Conservation (phyloP, 352 stramenopile genomes). For the Pythium vanterpoolii region DNA sequence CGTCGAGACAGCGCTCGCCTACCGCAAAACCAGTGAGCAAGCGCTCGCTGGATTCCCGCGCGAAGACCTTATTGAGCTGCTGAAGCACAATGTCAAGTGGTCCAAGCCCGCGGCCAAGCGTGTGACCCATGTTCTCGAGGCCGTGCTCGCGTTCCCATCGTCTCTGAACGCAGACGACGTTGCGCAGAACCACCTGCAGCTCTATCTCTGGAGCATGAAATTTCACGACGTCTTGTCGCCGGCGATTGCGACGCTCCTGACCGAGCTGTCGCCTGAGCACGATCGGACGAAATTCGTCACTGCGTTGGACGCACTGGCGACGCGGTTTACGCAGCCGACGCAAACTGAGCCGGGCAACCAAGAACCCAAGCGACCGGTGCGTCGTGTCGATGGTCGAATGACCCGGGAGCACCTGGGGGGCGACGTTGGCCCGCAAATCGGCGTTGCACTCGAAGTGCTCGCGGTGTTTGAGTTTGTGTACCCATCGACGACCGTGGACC, state of each 20-base stretch:
- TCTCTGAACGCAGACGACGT: background rate
- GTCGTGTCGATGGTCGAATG: constrained; percentile 46
- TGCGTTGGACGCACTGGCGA: constrained; percentile 32
- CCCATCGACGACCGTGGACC: constrained; percentile 14
- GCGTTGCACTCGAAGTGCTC: constrained; percentile 48
- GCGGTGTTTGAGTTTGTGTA: constrained; percentile 55
- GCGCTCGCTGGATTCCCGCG: constrained; percentile 26
- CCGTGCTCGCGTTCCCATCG: constrained; percentile 47
- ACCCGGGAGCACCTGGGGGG: constrained; percentile 40
- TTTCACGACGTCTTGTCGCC: constrained; percentile 55
- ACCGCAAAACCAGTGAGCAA: constrained; percentile 28
- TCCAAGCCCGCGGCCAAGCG: constrained; percentile 65
- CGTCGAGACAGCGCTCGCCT: constrained; percentile 35
- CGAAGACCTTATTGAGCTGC: constrained; percentile 58
- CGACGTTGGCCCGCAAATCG: constrained; percentile 34
- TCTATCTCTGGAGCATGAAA: constrained; percentile 66
- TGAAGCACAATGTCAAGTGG: constrained; percentile 77
- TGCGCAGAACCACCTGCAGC: constrained; percentile 37
- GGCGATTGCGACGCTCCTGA: constrained; percentile 48
- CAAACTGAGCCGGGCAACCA: background rate
- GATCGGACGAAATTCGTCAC: constrained; percentile 27
- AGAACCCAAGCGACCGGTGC: constrained; percentile 20
- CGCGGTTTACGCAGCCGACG: constrained; percentile 26
- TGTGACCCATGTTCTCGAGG: constrained; percentile 60
- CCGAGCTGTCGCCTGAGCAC: constrained; percentile 17